Base-by-base conservation (phyloP, 176 grass and related monocot species). In the Phoenix roebelenii region DNA sequence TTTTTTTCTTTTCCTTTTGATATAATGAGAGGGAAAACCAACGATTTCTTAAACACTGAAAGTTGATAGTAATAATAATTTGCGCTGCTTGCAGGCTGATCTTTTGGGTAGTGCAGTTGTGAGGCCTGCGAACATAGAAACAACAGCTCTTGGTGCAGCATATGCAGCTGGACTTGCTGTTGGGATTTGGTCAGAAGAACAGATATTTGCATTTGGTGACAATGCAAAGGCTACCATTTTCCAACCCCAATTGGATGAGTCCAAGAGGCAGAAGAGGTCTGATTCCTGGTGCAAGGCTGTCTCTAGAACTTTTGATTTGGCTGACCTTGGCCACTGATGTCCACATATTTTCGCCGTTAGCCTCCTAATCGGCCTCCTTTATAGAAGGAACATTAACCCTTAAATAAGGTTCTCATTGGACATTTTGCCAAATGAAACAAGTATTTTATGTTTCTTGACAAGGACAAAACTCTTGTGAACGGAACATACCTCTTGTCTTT, bases 121-220 rank as follows among this genome's bases (percentile, higher is more conserved):
- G 0, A 63, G 92, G 14, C 92, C 92, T 4, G 87, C 84, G 6
- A 87, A 97, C 30, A 88, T 70, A 0, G 92, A 97, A 50, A 97
- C 92, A 7, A 97, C 92, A 0, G 92, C 92, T 0, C 87, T 97
- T 5, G 92, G 87, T 12, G 92, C 92, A 22, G 87, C 87, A 6
- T 97, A 91, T 18, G 92, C 92, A 0, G 87, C 92, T 53, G 92
- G 92, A 0, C 70, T 97, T 39, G 80, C 92, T n/a, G 67, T 59
- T 2, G 92, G 78, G 0, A 44, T 97, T 6, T 97, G 92, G 92
- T 85, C 75, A 0, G 62, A 88, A 25, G 79, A 84, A 0, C 62
- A 97, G 1, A 74, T 97, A 15, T 82, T 85, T 0, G 62, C 79
- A 4, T 70, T 67, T 0, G 63, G 80, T 56, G 80, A 88, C 29